phyloP scores from a whole-genome alignment of 495 filamentous ascomycete species.

The Podospora comata region DNA sequence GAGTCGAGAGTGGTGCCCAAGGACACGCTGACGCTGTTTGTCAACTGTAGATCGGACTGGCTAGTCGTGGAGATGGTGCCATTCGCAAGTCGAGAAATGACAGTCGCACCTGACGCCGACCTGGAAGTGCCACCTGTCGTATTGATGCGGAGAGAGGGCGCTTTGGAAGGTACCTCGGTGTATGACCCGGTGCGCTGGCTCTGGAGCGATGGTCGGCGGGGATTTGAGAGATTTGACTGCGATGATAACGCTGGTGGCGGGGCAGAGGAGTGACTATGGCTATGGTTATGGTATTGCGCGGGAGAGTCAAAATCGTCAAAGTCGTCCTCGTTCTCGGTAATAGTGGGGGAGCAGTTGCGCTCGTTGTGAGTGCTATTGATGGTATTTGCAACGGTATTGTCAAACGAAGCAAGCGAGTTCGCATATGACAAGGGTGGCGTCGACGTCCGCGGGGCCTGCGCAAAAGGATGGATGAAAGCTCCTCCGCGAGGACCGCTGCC shows the following conservation, averaged over 20 bases:
- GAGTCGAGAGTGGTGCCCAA: constrained; percentile 29
- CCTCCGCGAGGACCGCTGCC: constrained; percentile 41
- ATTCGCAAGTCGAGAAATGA: constrained; percentile 39
- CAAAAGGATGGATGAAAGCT: constrained; percentile 55
- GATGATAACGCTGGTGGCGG: constrained; percentile 11
- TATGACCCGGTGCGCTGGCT: constrained; percentile 45
- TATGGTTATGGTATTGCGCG: constrained; percentile 25
- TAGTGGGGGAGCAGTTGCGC: constrained; percentile 45
- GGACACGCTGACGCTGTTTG: constrained; percentile 26
- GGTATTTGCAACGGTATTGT: constrained; percentile 24
- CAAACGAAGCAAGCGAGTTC: constrained; percentile 49
- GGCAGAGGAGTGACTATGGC: constrained; percentile 11
- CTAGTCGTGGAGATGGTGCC: constrained; percentile 36
- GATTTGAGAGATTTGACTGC: constrained; percentile 26
- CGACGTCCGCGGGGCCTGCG: constrained; percentile 55
- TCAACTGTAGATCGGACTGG: constrained; percentile 40
- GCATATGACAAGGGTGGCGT: constrained; percentile 55
- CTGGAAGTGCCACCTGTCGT: constrained; percentile 35
- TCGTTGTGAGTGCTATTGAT: constrained; percentile 12
- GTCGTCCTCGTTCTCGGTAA: constrained; percentile 51
- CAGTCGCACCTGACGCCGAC: constrained; percentile 26
- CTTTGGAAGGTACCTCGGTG: constrained; percentile 34
- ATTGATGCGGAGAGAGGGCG: constrained; percentile 42
- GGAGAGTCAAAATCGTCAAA: constrained; percentile 32
- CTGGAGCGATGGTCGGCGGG: constrained; percentile 37